Percentiles rank a stretch among this genome's conserved stretches.
Conservation (phyloP, 139 green algal genomes). For the Chlamydomonas sp. region DNA sequence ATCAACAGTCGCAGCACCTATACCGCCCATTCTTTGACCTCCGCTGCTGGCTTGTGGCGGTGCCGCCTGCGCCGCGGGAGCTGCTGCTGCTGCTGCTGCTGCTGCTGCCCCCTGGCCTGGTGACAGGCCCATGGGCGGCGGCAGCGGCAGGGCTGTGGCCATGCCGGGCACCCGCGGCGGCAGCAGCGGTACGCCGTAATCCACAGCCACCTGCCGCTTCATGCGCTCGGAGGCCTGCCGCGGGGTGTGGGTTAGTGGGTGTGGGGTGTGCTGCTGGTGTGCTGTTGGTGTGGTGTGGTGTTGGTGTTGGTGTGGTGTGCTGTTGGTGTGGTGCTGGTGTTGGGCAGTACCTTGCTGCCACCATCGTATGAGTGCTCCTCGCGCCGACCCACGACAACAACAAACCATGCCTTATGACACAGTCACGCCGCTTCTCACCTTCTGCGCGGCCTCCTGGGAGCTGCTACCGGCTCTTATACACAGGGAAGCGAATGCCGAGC, state of each 20-base stretch:
- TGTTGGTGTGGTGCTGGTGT: too few relatives aligned
- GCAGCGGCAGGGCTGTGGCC: not conserved
- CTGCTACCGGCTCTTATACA: too few relatives aligned
- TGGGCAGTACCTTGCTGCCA: too few relatives aligned
- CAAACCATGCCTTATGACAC: too few relatives aligned
- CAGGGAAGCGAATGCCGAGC: too few relatives aligned
- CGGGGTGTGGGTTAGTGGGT: not conserved
- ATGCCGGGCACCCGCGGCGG: conserved; percentile 37
- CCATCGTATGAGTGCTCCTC: too few relatives aligned
- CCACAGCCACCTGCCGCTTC: conserved; percentile 66
- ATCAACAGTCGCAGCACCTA: too few relatives aligned
- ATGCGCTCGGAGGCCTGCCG: conserved; percentile 67
- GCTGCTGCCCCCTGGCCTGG: conserved; percentile 22
- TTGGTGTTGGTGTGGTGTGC: too few relatives aligned
- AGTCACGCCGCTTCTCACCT: too few relatives aligned
- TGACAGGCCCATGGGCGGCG: not conserved
- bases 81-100: conserved; percentile 1
- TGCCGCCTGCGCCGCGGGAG: not conserved
- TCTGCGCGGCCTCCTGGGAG: too few relatives aligned
- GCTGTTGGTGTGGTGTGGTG: not conserved
- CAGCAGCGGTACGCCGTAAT: conserved; percentile 72
- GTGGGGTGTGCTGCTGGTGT: not conserved
- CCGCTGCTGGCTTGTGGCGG: not conserved
- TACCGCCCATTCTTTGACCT: not conserved
- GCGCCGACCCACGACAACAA: too few relatives aligned